These are phyloP conservation scores for Volvox africanus DNA, from an alignment of 139 green algal species.

Conservation along the genomic window DNA sequence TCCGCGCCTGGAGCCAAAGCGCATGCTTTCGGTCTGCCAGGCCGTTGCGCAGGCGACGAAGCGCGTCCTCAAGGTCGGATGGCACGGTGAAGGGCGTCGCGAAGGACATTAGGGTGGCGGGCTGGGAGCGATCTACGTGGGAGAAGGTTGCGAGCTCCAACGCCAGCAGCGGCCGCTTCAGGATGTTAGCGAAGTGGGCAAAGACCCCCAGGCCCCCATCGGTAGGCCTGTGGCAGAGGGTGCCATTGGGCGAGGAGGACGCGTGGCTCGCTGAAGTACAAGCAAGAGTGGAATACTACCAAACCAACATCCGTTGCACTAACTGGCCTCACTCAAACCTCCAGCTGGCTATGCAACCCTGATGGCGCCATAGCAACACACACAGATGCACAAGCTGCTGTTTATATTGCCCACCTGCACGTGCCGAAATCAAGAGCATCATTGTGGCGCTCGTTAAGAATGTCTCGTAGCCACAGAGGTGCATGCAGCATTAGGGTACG, in stretches of 20 bases:
- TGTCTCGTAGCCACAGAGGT: slow-evolving; percentile 37
- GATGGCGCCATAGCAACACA: too few species aligned
- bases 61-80: background rate
- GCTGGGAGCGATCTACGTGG: slow-evolving; percentile 40
- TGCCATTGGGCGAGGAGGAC: too few species aligned
- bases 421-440: slow-evolving; percentile 42
- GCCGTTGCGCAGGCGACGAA: background rate
- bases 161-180: slow-evolving; percentile 20
- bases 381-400: background rate
- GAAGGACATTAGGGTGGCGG: slow-evolving; percentile 47
- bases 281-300: too few species aligned
- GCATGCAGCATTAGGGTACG: slow-evolving; percentile 18
- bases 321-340: too few species aligned
- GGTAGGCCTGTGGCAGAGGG: slow-evolving; percentile 6
- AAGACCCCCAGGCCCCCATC: slow-evolving; percentile 43
- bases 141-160: slow-evolving; percentile 15
- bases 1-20: slow-evolving; percentile 5
- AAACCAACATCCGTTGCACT: too few species aligned
- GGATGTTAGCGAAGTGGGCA: slow-evolving; percentile 33
- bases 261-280: too few species aligned
- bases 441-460: slow-evolving; percentile 18
- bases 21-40: background rate
- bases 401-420: background rate
- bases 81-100: slow-evolving; percentile 21
- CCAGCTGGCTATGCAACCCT: too few species aligned